Evolutionary conservation across 1,139 yeast species (phyloP).

Genomic region (Entelexis sorbosivorans): DNA sequence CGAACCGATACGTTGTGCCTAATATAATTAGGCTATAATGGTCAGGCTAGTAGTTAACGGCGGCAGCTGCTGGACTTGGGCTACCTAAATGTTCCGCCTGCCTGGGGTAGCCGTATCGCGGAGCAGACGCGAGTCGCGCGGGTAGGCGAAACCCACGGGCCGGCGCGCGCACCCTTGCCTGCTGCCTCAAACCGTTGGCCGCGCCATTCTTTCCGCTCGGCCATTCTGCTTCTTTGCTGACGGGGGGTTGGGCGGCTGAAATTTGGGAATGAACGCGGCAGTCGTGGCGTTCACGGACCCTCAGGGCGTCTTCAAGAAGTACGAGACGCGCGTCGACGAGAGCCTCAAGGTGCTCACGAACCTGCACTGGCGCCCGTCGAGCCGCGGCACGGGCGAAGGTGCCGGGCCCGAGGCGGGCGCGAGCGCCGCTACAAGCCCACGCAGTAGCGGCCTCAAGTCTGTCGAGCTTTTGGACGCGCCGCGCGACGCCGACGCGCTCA

Average conservation of each 20-base stretch:
- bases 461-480: background rate
- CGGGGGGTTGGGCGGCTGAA: background rate
- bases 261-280: conserved; percentile 23
- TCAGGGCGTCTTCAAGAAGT: conserved; percentile 48
- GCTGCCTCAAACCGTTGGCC: background rate
- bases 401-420: background rate
- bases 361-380: conserved; percentile 58
- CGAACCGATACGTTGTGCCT: too few relatives aligned
- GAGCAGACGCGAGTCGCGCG: background rate
- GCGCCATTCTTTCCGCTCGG: conserved; percentile 20
- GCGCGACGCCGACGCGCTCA: conserved; percentile 29
- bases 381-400: background rate
- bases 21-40: too few relatives aligned
- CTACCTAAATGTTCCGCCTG: too few relatives aligned
- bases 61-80: too few relatives aligned
- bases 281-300: conserved; percentile 76
- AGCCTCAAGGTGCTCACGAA: conserved; percentile 53
- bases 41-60: too few relatives aligned
- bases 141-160: too few relatives aligned
- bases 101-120: conserved; percentile 1
- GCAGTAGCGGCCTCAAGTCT: background rate
- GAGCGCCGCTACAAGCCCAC: background rate
- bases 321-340: conserved; percentile 43
- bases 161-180: too few relatives aligned
- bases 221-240: background rate